Percentiles rank a stretch among this genome's conserved stretches.
phyloP scores from a whole-genome alignment of 257 asterid genomes.

The Leptodermis oblonga region DNA sequence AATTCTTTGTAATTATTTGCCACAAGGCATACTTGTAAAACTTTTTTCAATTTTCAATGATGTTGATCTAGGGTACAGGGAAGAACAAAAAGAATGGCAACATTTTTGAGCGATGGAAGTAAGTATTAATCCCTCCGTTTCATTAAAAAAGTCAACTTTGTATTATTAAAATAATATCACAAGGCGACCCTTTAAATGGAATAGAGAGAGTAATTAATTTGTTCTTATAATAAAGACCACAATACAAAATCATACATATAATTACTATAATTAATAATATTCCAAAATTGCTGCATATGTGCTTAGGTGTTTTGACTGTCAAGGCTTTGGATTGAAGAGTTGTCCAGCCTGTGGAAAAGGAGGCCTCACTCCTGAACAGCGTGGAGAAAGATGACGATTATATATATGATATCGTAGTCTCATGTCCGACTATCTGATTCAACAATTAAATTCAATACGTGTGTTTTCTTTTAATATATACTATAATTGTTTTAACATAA shows the following conservation, averaged over 20 bases:
- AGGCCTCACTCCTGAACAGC: conserved; percentile 87
- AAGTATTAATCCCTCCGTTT: conserved; percentile 17
- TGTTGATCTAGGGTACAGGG: conserved; percentile 62
- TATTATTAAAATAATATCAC: no score
- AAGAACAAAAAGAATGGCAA: conserved; percentile 91
- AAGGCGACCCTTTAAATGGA: no score
- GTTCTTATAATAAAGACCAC: no score
- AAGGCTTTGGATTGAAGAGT: conserved; percentile 81
- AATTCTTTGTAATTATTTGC: neutral
- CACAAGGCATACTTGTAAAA: neutral
- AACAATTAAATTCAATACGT: no score
- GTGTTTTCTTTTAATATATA: no score
- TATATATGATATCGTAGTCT: no score
- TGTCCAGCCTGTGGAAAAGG: conserved; percentile 80
- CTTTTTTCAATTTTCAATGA: neutral
- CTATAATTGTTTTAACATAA: no score
- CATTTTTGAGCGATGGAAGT: conserved; percentile 91
- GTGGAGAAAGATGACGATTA: conserved; percentile 63
- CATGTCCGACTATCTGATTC: no score
- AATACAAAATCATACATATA: no score
- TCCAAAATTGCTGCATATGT: neutral
- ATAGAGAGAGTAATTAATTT: neutral
- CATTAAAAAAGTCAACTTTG: no score
- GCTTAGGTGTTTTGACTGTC: conserved; percentile 87
- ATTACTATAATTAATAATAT: neutral